Conservation (phyloP, 23 red algal species). For the Cyanidiococcus yangmingshanensis region DNA sequence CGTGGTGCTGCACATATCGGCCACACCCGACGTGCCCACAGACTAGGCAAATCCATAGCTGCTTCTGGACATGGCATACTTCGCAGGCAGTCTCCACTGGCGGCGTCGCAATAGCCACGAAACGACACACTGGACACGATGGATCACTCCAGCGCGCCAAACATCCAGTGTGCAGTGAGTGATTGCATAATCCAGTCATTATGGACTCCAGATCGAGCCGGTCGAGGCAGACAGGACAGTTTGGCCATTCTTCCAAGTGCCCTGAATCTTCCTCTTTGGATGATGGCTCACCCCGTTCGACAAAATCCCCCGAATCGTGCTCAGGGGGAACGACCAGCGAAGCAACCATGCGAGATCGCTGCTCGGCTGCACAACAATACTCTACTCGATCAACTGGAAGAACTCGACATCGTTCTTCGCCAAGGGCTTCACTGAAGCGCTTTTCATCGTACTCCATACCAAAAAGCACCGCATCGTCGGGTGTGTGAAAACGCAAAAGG, state of each 20-base stretch:
- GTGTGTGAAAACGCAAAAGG: not conserved
- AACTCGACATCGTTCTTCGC: not conserved
- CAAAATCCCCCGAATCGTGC: not conserved
- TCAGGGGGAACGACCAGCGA: not conserved
- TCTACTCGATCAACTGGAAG: not conserved
- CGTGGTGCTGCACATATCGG: conserved; percentile 30
- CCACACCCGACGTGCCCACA: conserved; percentile 39
- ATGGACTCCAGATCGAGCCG: conserved; percentile 19
- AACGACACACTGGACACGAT: conserved; percentile 14
- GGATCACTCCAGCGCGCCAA: conserved; percentile 11
- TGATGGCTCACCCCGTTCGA: not conserved
- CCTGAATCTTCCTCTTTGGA: not conserved
- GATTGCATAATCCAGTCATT: not conserved
- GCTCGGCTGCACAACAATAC: not conserved
- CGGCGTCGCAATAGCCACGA: not conserved
- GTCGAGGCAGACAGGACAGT: conserved; percentile 1
- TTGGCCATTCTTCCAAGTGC: conserved; percentile 10
- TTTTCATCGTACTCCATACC: not conserved
- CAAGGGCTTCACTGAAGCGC: not conserved
- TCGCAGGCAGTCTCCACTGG: not conserved
- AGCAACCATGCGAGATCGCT: not conserved
- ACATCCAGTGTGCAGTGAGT: not conserved
- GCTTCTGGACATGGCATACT: conserved; percentile 4
- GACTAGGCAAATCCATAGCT: conserved; percentile 32
- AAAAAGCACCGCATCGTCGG: conserved; percentile 10